Percentiles rank a stretch among this genome's conserved stretches.
phyloP scores from a whole-genome alignment of 352 stramenopile species.

The Phytophthora hibernalis region DNA sequence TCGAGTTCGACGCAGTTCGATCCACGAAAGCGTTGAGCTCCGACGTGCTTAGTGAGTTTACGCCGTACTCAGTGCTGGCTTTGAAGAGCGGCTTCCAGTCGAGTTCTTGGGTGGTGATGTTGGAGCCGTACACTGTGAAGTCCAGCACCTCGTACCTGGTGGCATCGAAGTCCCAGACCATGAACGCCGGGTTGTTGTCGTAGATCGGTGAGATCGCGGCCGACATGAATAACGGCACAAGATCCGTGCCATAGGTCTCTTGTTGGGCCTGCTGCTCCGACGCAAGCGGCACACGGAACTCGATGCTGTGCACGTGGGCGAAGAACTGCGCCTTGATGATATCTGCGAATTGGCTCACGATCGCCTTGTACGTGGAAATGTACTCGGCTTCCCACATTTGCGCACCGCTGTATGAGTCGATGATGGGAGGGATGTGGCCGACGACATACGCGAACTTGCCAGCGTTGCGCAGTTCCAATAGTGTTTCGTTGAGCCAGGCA shows the following conservation, averaged over 20 bases:
- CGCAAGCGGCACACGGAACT: conserved; percentile 75
- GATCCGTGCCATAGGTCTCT: conserved; percentile 21
- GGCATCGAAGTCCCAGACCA: conserved; percentile 75
- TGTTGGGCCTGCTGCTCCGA: conserved; percentile 26
- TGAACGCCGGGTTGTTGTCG: conserved; percentile 90
- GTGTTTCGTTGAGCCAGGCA: conserved; percentile 81
- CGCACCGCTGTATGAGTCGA: conserved; percentile 86
- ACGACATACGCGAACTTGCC: conserved; percentile 80
- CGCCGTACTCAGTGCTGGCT: conserved; percentile 53
- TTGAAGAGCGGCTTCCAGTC: conserved; percentile 57
- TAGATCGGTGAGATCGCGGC: conserved; percentile 90
- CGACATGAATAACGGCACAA: conserved; percentile 82
- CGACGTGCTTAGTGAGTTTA: conserved; percentile 49
- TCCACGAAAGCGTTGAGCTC: conserved; percentile 52
- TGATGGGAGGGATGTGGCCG: conserved; percentile 91
- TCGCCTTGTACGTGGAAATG: conserved; percentile 75
- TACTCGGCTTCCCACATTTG: conserved; percentile 88
- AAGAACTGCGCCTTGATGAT: conserved; percentile 89
- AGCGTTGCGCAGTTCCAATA: conserved; percentile 48
- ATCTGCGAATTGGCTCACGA: conserved; percentile 63
- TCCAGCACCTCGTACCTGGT: conserved; percentile 77
- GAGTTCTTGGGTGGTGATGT: conserved; percentile 50
- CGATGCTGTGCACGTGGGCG: conserved; percentile 92
- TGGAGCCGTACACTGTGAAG: conserved; percentile 77
- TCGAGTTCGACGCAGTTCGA: conserved; percentile 46